Evolutionary conservation across 306 rosid species (phyloP).

Genomic region (Castanea mollissima): DNA sequence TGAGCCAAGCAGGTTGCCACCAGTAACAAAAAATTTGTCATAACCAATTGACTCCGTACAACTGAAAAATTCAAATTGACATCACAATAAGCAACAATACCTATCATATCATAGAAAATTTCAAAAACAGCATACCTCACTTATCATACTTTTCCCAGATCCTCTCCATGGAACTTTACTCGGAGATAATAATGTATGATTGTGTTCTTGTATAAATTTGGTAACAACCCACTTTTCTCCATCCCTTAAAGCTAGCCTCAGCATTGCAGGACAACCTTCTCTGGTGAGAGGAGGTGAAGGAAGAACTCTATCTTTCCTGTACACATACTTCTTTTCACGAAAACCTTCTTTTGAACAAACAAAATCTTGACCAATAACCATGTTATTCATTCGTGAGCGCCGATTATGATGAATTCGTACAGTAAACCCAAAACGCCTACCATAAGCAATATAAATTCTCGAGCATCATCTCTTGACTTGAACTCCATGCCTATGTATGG

Average conservation of each 20-base stretch:
- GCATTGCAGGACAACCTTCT: slow-evolving; percentile 79
- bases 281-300: slow-evolving; percentile 72
- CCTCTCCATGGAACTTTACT: slow-evolving; percentile 73
- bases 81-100: too few species aligned
- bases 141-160: slow-evolving; percentile 55
- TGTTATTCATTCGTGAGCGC: slow-evolving; percentile 68
- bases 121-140: slow-evolving; percentile 52
- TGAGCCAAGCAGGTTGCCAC: not conserved
- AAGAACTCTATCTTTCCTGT: slow-evolving; percentile 70
- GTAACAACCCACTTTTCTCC: slow-evolving; percentile 72
- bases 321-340: slow-evolving; percentile 67
- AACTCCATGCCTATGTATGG: slow-evolving; percentile 63
- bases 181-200: slow-evolving; percentile 60
- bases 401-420: slow-evolving; percentile 77
- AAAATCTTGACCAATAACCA: slow-evolving; percentile 75
- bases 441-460: slow-evolving; percentile 62
- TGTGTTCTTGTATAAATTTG: slow-evolving; percentile 67
- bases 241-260: slow-evolving; percentile 60
- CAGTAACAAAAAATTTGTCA: not conserved
- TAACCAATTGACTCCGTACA: not conserved
- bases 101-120: not conserved
- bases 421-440: slow-evolving; percentile 57
- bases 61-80: too few species aligned
- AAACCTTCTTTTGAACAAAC: slow-evolving; percentile 79
- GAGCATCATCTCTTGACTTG: slow-evolving; percentile 69